A percentile compares a stretch with the other conserved stretches of the same genome.
Conservation (phyloP, 306 rosid species). For the Corylus americana region DNA sequence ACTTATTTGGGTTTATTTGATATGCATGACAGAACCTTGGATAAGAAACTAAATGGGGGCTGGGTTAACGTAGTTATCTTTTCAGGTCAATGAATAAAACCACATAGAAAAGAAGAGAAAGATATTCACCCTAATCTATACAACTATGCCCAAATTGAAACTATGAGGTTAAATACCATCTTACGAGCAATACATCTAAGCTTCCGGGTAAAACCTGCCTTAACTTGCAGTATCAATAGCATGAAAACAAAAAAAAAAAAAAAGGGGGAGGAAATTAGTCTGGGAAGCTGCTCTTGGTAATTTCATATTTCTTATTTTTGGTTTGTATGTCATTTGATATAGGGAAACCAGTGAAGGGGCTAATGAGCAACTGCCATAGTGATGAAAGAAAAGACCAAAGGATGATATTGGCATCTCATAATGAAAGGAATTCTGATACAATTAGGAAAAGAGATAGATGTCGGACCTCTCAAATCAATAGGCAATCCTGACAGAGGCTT, state of each 20-base stretch:
- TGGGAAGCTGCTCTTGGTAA: background rate
- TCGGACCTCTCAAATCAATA: slow-evolving; percentile 73
- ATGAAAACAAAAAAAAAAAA: background rate
- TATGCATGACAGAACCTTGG: too few relatives aligned
- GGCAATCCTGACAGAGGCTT: slow-evolving; percentile 69
- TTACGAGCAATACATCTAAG: too few relatives aligned
- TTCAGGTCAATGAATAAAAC: too few relatives aligned
- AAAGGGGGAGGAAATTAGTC: background rate
- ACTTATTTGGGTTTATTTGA: too few relatives aligned
- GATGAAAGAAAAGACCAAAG: background rate
- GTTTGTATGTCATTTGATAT: background rate
- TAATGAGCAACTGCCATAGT: background rate
- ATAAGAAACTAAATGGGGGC: too few relatives aligned
- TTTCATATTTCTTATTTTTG: background rate
- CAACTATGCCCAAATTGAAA: too few relatives aligned
- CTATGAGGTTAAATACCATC: too few relatives aligned
- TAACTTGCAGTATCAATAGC: background rate
- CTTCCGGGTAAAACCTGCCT: background rate
- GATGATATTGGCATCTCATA: background rate
- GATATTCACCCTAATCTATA: too few relatives aligned
- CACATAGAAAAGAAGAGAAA: too few relatives aligned
- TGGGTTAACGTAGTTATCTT: too few relatives aligned
- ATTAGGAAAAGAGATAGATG: slow-evolving; percentile 3
- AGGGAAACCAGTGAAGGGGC: background rate
- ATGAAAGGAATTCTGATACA: background rate